Evolutionary conservation across 2,329 filamentous ascomycete species (phyloP), one percentile per base, ranked within the genome.

Genomic region (Paracamarosporium sp.): DNA sequence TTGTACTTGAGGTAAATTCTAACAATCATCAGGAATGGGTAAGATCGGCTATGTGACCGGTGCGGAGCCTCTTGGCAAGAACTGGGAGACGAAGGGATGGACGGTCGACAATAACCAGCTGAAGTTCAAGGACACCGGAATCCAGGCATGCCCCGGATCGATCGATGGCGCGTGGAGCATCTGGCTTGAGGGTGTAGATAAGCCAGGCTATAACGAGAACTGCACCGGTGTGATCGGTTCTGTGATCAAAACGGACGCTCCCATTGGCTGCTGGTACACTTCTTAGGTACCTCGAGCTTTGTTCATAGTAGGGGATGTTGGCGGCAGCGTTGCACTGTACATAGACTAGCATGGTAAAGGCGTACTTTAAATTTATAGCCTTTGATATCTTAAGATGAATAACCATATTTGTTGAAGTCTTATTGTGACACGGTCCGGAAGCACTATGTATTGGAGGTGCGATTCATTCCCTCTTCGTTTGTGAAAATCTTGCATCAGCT

Each of bases 71-170:
- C 55, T 74, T 0, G 78, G 79, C 28, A 64, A 63, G 31, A 80
- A 83, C 67, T 70, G 58, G 25, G 82, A 87, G 77, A 73, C 76
- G 52, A 76, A 75, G 43, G 79, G 79, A 54, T 88, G 83, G 78
- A 62, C 71, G 24, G 60, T 86, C 47, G 78, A 81, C 65, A 56
- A 68, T 57, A 76, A 74, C 58, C 66, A 83, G 65, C 78, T 88
- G 33, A 73, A 70, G 51, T 83, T 87, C 62, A 70, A 75, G 31
- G 79, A 79, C 43, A 57, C 59, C 2, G 69, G 74, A 55, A 79
- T 86, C 66, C 67, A 84, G 50, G 85, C 85, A 22, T 88, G 86
- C 79, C 83, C 85, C 36, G 73, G 72, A 64, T 73, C 75, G 65
- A 67, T 76, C 54, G 76, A 80, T 2, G 78, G 75, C 5, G 72